Evolutionary conservation across 768 basidiomycete genomes (phyloP).

Genomic region (Lactifluus hygrophoroides): DNA sequence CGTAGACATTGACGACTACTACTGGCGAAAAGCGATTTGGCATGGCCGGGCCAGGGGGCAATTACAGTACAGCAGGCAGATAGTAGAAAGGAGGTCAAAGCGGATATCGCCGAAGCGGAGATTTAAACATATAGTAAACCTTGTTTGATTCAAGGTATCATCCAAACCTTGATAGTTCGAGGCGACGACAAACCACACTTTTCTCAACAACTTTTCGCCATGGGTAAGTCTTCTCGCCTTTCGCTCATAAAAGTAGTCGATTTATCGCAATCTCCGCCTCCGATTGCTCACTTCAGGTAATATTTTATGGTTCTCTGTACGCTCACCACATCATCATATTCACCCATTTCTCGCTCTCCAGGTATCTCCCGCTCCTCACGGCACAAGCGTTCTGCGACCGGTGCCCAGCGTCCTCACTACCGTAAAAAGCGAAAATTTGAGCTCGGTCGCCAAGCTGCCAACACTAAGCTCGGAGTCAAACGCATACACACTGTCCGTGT

Average conservation of each 20-base stretch:
- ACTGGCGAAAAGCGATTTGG: too few relatives aligned
- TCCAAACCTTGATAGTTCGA: conserved; percentile 20
- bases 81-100: too few relatives aligned
- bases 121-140: conserved; percentile 6
- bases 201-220: conserved; percentile 67
- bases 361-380: conserved; percentile 97
- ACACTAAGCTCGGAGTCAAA: conserved; percentile 93
- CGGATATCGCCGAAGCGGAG: conserved; percentile 16
- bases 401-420: conserved; percentile 88
- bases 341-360: conserved; percentile 25
- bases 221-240: conserved; percentile 46
- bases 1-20: too few relatives aligned
- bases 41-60: too few relatives aligned
- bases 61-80: too few relatives aligned
- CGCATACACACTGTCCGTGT: conserved; percentile 92
- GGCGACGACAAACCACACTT: conserved; percentile 28
- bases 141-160: conserved; percentile 13
- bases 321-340: background rate
- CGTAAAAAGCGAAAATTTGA: conserved; percentile 99
- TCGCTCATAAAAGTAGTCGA: background rate
- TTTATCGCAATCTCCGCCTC: background rate
- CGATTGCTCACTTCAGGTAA: background rate
- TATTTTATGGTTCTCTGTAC: background rate
- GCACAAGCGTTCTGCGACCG: conserved; percentile 93
- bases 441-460: conserved; percentile 96